Conservation (phyloP, 2,329 filamentous ascomycete genomes). For the Xylaria polymorpha region DNA sequence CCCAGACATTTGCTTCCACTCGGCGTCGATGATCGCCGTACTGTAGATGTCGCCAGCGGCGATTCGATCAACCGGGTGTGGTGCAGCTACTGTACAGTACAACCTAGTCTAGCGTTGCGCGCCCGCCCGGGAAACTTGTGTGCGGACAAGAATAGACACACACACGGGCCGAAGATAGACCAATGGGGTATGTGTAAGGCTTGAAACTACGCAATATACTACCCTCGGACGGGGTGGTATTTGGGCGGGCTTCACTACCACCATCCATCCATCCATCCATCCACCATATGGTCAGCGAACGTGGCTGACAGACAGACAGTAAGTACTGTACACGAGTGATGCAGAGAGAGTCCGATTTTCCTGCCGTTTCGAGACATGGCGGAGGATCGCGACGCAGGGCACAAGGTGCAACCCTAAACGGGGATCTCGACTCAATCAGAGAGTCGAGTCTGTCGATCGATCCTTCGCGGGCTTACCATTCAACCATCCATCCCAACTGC, state of each 20-base stretch:
- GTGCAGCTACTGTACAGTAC: not conserved
- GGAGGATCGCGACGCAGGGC: slow-evolving; percentile 30
- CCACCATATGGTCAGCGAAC: slow-evolving; percentile 22
- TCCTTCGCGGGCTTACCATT: not conserved
- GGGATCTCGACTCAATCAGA: slow-evolving; percentile 27
- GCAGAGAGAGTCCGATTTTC: slow-evolving; percentile 12
- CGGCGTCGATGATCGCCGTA: slow-evolving; percentile 21
- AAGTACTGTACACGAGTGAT: slow-evolving; percentile 5
- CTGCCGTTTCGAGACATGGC: slow-evolving; percentile 20
- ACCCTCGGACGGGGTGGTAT: slow-evolving; percentile 14
- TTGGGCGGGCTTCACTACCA: slow-evolving; percentile 19
- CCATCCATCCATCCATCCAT: slow-evolving; percentile 1
- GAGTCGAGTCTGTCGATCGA: slow-evolving; percentile 24
- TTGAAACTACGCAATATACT: slow-evolving; percentile 5
- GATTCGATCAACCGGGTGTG: slow-evolving; percentile 11
- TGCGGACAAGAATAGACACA: slow-evolving; percentile 28
- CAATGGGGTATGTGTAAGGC: slow-evolving; percentile 20
- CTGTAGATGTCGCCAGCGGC: slow-evolving; percentile 19
- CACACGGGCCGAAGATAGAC: slow-evolving; percentile 20
- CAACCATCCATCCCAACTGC: too few species aligned
- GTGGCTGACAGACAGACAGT: slow-evolving; percentile 30
- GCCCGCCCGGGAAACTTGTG: not conserved
- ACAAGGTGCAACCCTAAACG: slow-evolving; percentile 25
- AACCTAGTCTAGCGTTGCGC: not conserved
- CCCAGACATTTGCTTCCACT: slow-evolving; percentile 20